Percentiles rank a stretch among this genome's conserved stretches.
Conservation (phyloP, 108 stramenopile species). For the Thalassiosira profunda region DNA sequence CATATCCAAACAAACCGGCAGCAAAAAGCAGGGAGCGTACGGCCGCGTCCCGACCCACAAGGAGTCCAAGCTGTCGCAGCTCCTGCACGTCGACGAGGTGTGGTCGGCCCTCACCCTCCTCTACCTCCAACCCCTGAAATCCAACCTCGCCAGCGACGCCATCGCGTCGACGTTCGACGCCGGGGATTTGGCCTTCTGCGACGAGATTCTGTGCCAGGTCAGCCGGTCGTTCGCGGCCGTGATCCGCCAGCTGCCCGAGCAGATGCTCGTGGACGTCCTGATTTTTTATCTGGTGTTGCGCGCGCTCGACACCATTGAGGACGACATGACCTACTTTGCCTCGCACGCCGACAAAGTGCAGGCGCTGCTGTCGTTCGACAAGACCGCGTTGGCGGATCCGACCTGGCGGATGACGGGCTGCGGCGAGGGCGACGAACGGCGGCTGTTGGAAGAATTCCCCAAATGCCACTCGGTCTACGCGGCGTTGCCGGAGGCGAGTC, state of each 20-base stretch:
- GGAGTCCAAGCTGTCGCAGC: slow-evolving; percentile 86
- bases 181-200: slow-evolving; percentile 91
- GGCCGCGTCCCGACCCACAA: slow-evolving; percentile 96
- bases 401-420: slow-evolving; percentile 91
- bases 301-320: slow-evolving; percentile 98
- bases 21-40: slow-evolving; percentile 99
- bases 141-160: slow-evolving; percentile 72
- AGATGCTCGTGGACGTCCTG: slow-evolving; percentile 90
- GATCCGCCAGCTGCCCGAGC: slow-evolving; percentile 93
- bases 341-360: slow-evolving; percentile 86
- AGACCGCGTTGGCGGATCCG: slow-evolving; percentile 88
- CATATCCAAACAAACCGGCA: slow-evolving; percentile 21
- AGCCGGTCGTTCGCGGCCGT: slow-evolving; percentile 98
- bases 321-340: slow-evolving; percentile 96
- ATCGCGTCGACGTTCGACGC: slow-evolving; percentile 61
- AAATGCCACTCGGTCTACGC: slow-evolving; percentile 90
- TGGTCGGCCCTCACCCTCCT: slow-evolving; percentile 81
- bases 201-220: slow-evolving; percentile 96
- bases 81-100: slow-evolving; percentile 92
- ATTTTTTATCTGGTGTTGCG: slow-evolving; percentile 98
- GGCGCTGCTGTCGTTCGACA: slow-evolving; percentile 84
- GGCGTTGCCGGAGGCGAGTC: slow-evolving; percentile 59
- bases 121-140: slow-evolving; percentile 77
- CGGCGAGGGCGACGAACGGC: slow-evolving; percentile 95
- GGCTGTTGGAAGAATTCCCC: slow-evolving; percentile 92